Conservation (phyloP, 768 basidiomycete species). For the Suillus tomentosus region DNA sequence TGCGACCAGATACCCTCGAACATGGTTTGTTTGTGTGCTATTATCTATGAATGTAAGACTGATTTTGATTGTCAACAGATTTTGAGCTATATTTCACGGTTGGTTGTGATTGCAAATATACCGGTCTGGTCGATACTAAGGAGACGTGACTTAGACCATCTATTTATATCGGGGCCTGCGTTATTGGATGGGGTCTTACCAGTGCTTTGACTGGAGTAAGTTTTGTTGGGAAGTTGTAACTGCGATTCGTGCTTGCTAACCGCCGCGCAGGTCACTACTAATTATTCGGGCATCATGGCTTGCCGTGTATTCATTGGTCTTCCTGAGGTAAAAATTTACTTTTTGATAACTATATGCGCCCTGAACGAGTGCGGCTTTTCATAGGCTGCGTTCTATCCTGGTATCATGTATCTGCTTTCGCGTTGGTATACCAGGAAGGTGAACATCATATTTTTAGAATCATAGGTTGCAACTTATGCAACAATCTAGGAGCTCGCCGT, state of each 20-base stretch:
- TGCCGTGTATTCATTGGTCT: constrained; percentile 65
- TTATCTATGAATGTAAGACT: neutral
- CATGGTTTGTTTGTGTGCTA: constrained; percentile 44
- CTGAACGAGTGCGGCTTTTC: neutral
- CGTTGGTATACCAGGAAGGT: constrained; percentile 55
- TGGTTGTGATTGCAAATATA: constrained; percentile 8
- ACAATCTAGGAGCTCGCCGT: constrained; percentile 59
- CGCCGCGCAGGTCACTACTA: constrained; percentile 47
- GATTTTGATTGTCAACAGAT: constrained; percentile 40
- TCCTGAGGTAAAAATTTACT: constrained; percentile 45
- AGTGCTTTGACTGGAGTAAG: constrained; percentile 62
- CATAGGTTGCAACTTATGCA: neutral
- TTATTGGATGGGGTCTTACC: constrained; percentile 63
- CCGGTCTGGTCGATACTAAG: neutral
- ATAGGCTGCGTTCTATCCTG: constrained; percentile 67
- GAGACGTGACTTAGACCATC: constrained; percentile 47
- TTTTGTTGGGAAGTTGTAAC: neutral
- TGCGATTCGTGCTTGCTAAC: constrained; percentile 6
- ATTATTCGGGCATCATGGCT: constrained; percentile 54
- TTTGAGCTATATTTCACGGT: constrained; percentile 57
- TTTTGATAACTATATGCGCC: neutral
- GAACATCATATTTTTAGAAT: neutral
- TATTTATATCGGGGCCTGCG: constrained; percentile 59
- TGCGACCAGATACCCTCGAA: constrained; percentile 56
- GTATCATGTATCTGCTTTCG: constrained; percentile 48